Evolutionary conservation across 1,284 basidiomycete species (phyloP).

Genomic region (Fereydounia khargensis): DNA sequence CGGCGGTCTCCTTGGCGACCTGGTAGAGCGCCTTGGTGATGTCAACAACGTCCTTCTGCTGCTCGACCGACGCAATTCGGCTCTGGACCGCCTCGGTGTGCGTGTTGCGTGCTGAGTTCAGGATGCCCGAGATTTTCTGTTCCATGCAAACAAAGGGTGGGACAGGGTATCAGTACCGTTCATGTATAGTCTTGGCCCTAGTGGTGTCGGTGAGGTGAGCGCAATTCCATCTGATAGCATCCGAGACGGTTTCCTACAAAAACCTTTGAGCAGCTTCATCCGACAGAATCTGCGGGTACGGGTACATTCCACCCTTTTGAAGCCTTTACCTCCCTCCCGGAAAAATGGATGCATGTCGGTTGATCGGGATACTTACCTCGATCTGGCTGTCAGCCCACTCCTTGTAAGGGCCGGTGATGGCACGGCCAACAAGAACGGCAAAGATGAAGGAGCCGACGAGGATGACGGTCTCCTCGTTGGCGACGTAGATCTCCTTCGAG

Average conservation of each 20-base stretch:
- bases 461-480: slow-evolving; percentile 71
- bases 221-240: no score
- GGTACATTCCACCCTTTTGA: no score
- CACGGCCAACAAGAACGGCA: slow-evolving; percentile 73
- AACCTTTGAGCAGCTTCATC: no score
- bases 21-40: slow-evolving; percentile 87
- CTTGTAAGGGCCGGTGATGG: slow-evolving; percentile 78
- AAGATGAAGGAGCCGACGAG: slow-evolving; percentile 83
- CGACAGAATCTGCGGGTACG: no score
- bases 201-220: no score
- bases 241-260: no score
- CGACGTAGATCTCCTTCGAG: slow-evolving; percentile 94
- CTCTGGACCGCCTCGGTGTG: slow-evolving; percentile 92
- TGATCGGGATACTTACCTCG: slow-evolving; percentile 39
- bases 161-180: background rate
- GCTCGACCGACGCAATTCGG: slow-evolving; percentile 83
- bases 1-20: slow-evolving; percentile 92
- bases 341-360: no score
- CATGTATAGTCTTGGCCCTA: no score
- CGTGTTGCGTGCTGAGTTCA: slow-evolving; percentile 77
- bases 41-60: slow-evolving; percentile 90
- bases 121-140: slow-evolving; percentile 72
- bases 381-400: slow-evolving; percentile 71
- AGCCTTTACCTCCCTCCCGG: no score
- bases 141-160: background rate